A percentile compares a stretch with the other conserved stretches of the same genome.
Evolutionary conservation across 2,329 filamentous ascomycete species (phyloP).

Genomic region (Fusarium irregulare): DNA sequence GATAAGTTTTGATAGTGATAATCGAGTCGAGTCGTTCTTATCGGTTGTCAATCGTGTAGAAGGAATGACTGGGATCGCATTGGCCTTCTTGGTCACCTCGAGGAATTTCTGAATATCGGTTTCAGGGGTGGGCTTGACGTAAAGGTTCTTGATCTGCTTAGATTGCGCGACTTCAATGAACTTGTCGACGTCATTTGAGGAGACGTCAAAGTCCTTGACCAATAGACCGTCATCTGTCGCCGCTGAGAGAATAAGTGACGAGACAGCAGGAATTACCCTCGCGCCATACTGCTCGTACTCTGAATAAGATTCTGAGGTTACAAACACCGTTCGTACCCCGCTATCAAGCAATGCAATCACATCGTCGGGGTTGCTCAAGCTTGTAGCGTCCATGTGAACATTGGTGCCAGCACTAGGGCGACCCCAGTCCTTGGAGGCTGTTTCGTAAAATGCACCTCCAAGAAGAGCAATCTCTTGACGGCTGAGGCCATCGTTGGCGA

Average conservation of each 20-base stretch:
- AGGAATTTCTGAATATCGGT: constrained; percentile 60
- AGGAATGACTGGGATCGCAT: constrained; percentile 79
- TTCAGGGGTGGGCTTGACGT: constrained; percentile 62
- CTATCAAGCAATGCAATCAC: constrained; percentile 84
- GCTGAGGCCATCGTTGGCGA: constrained; percentile 64
- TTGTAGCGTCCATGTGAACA: constrained; percentile 81
- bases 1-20: constrained; percentile 75
- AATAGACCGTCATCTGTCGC: constrained; percentile 64
- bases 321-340: constrained; percentile 87
- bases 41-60: constrained; percentile 76
- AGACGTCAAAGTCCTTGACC: constrained; percentile 63
- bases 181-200: constrained; percentile 53
- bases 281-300: constrained; percentile 66
- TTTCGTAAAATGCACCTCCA: constrained; percentile 69
- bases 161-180: constrained; percentile 60
- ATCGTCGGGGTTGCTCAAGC: constrained; percentile 75
- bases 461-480: constrained; percentile 69
- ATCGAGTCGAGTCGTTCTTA: constrained; percentile 66
- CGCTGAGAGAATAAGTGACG: constrained; percentile 58
- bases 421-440: constrained; percentile 60
- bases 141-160: constrained; percentile 60
- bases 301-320: constrained; percentile 75
- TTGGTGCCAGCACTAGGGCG: constrained; percentile 64
- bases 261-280: constrained; percentile 65
- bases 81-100: constrained; percentile 60